phyloP scores from a whole-genome alignment of 257 asterid species.

The Ligustrum vulgare region DNA sequence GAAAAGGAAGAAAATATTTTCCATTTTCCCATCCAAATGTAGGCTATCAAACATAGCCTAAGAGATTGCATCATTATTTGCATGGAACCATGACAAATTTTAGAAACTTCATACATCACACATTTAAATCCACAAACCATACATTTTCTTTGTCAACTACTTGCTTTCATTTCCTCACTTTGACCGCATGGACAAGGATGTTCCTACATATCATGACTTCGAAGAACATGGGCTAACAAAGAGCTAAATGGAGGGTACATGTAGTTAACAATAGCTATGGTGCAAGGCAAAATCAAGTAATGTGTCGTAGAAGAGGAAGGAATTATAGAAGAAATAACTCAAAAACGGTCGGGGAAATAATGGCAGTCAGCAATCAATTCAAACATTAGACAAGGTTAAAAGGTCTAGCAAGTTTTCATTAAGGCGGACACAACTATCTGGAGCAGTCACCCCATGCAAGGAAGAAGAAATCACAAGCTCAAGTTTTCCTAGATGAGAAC shows the following conservation, averaged over 20 bases:
- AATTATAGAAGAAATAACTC: not conserved
- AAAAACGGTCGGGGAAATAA: not conserved
- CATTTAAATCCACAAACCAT: not conserved
- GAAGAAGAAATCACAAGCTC: not conserved
- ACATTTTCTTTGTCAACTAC: not conserved
- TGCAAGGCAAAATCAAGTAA: not conserved
- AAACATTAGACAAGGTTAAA: not conserved
- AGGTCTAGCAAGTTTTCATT: not conserved
- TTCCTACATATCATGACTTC: not conserved
- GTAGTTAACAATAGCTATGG: not conserved
- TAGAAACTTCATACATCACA: not conserved
- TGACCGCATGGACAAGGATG: not conserved
- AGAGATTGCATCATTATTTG: not conserved
- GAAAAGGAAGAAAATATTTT: no score
- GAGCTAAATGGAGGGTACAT: not conserved
- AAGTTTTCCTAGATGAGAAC: not conserved
- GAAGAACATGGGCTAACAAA: not conserved
- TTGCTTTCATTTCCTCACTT: not conserved
- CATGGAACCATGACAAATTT: not conserved
- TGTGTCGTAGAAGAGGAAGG: not conserved
- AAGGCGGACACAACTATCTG: not conserved
- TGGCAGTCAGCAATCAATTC: not conserved
- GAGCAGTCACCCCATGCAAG: not conserved
- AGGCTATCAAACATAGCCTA: no score
- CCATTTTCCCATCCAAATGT: no score